These are phyloP conservation scores for Deuterostichococcus epilithicus DNA, from an alignment of 139 green algal genomes.

Conservation along the genomic window DNA sequence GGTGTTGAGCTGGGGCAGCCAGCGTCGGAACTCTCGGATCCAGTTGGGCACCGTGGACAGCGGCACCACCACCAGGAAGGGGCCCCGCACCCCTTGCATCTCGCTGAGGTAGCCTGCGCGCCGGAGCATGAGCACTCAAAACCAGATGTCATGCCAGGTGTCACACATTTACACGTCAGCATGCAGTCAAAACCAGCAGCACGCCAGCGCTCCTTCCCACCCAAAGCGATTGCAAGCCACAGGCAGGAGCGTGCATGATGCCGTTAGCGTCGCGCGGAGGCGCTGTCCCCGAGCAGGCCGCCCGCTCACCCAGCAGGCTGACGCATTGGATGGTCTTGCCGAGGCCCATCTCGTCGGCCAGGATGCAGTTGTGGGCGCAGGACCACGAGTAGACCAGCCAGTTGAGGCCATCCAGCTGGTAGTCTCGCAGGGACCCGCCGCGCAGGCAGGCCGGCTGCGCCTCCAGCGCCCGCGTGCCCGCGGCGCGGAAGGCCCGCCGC, in stretches of 20 bases:
- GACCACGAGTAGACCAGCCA: slow-evolving; percentile 80
- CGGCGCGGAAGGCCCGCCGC: slow-evolving; percentile 48
- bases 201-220: too few species aligned
- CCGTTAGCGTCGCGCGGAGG: too few species aligned
- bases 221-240: too few species aligned
- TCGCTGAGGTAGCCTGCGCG: slow-evolving; percentile 59
- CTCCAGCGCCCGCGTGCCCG: slow-evolving; percentile 43
- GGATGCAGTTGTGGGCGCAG: slow-evolving; percentile 80
- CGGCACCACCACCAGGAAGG: slow-evolving; percentile 88
- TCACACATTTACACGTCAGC: not conserved
- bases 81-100: slow-evolving; percentile 57
- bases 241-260: too few species aligned
- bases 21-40: slow-evolving; percentile 83
- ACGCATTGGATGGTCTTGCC: slow-evolving; percentile 83
- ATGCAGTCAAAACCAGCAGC: too few species aligned
- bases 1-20: slow-evolving; percentile 65
- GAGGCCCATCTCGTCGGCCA: slow-evolving; percentile 93
- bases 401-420: slow-evolving; percentile 90
- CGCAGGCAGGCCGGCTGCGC: slow-evolving; percentile 69
- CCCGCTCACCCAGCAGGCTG: slow-evolving; percentile 26
- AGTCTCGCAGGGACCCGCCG: slow-evolving; percentile 78
- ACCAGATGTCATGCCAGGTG: not conserved
- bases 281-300: too few species aligned
- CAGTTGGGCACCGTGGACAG: slow-evolving; percentile 89
- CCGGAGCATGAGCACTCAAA: too few species aligned